A percentile compares a stretch with the other conserved stretches of the same genome.
Conservation (phyloP, 441 rosid genomes). For the Adansonia gregorii region DNA sequence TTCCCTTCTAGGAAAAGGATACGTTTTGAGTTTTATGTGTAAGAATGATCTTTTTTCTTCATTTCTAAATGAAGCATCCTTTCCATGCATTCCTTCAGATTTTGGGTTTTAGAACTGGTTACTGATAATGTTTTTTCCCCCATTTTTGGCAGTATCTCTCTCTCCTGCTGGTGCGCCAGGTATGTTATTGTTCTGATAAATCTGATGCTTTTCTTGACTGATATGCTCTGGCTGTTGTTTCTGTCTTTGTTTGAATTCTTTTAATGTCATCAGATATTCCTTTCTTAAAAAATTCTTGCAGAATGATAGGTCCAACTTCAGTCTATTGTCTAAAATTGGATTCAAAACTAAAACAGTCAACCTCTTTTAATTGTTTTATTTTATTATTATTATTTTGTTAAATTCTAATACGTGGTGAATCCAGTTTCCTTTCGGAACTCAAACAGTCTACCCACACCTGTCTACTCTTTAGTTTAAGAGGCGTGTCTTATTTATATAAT, state of each 20-base stretch:
- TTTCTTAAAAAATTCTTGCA: background rate
- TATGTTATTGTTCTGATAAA: slow-evolving; percentile 35
- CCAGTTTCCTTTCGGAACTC: background rate
- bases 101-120: background rate
- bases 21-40: background rate
- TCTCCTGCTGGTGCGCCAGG: slow-evolving; percentile 54
- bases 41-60: background rate
- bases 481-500: background rate
- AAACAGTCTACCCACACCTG: background rate
- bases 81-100: background rate
- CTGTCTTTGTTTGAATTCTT: background rate
- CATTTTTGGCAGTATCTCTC: slow-evolving; percentile 42
- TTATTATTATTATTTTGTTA: background rate
- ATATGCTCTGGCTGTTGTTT: background rate
- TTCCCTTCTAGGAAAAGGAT: background rate
- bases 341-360: background rate
- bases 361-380: background rate
- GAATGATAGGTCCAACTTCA: background rate
- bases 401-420: background rate
- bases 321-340: background rate
- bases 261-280: background rate
- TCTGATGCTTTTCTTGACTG: slow-evolving; percentile 4
- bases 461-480: background rate
- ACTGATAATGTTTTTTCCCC: background rate
- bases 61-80: background rate